phyloP scores from a whole-genome alignment of 208 protist genomes.

The Trypanosoma theileri region DNA sequence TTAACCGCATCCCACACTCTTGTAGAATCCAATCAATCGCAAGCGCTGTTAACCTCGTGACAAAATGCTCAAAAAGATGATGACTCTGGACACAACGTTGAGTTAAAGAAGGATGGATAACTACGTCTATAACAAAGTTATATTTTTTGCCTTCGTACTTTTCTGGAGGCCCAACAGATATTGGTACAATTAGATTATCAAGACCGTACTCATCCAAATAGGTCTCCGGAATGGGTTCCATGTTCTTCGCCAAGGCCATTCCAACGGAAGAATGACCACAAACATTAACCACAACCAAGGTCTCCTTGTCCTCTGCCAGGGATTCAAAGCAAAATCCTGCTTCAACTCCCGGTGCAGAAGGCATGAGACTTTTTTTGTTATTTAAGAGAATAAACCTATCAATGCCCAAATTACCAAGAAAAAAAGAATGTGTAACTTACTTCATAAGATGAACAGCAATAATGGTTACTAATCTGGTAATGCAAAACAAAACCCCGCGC shows the following conservation, averaged over 20 bases:
- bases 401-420: no score
- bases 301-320: constrained; percentile 39
- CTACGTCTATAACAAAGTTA: constrained; percentile 67
- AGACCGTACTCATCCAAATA: constrained; percentile 78
- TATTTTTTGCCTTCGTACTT: constrained; percentile 29
- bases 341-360: constrained; percentile 4
- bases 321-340: constrained; percentile 53
- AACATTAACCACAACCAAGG: constrained; percentile 73
- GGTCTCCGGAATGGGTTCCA: constrained; percentile 54
- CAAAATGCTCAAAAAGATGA: constrained; percentile 59
- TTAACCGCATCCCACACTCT: constrained; percentile 64
- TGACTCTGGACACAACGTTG: constrained; percentile 39
- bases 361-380: constrained; percentile 3
- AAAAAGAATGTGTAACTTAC: no score
- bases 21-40: constrained; percentile 77
- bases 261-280: constrained; percentile 75
- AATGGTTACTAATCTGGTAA: no score
- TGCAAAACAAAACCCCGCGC: no score
- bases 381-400: no score
- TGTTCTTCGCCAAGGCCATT: constrained; percentile 59
- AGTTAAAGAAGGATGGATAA: constrained; percentile 73
- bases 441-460: no score
- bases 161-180: constrained; percentile 61
- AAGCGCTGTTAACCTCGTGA: constrained; percentile 54
- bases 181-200: constrained; percentile 87